phyloP scores from a whole-genome alignment of 2,329 filamentous ascomycete species.

The Fusarium sterilihyphosum region DNA sequence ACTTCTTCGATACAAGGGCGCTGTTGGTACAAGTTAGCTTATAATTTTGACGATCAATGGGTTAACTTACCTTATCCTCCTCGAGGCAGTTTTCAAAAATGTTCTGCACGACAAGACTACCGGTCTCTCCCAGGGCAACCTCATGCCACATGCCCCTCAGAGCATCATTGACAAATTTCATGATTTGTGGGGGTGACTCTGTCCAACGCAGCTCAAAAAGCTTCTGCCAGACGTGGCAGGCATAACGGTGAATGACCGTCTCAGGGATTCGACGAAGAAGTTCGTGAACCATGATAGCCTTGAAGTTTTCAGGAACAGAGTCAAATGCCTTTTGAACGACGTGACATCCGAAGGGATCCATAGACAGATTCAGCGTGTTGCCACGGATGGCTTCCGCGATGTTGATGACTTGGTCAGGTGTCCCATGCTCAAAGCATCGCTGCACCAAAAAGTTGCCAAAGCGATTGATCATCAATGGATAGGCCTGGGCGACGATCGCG shows the following conservation, averaged over 20 bases:
- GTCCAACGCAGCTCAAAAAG: slow-evolving; percentile 98
- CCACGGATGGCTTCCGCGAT: slow-evolving; percentile 95
- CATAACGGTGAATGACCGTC: slow-evolving; percentile 98
- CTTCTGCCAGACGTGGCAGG: slow-evolving; percentile 99
- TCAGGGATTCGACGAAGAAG: slow-evolving; percentile 94
- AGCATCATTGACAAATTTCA: slow-evolving; percentile 97
- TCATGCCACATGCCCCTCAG: slow-evolving; percentile 98
- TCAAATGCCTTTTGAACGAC: slow-evolving; percentile 99
- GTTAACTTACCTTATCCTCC: slow-evolving; percentile 86
- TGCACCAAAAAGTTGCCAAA: slow-evolving; percentile 99
- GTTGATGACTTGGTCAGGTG: slow-evolving; percentile 90
- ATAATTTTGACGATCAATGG: neutral
- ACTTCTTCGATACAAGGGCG: slow-evolving; percentile 98
- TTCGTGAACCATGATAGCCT: slow-evolving; percentile 98
- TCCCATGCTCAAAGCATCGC: slow-evolving; percentile 98
- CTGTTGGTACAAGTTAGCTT: slow-evolving; percentile 57
- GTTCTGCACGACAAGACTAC: slow-evolving; percentile 97
- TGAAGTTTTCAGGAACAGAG: slow-evolving; percentile 96
- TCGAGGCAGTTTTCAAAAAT: slow-evolving; percentile 99
- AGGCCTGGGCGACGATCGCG: slow-evolving; percentile 93
- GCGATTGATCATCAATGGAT: slow-evolving; percentile 96
- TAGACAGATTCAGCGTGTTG: slow-evolving; percentile 92
- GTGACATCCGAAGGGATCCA: slow-evolving; percentile 98
- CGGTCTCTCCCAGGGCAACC: slow-evolving; percentile 95
- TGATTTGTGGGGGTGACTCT: slow-evolving; percentile 94